Evolutionary conservation across 768 basidiomycete species (phyloP), one percentile per base, ranked within the genome.

Genomic region (Coprinopsis cinerea): DNA sequence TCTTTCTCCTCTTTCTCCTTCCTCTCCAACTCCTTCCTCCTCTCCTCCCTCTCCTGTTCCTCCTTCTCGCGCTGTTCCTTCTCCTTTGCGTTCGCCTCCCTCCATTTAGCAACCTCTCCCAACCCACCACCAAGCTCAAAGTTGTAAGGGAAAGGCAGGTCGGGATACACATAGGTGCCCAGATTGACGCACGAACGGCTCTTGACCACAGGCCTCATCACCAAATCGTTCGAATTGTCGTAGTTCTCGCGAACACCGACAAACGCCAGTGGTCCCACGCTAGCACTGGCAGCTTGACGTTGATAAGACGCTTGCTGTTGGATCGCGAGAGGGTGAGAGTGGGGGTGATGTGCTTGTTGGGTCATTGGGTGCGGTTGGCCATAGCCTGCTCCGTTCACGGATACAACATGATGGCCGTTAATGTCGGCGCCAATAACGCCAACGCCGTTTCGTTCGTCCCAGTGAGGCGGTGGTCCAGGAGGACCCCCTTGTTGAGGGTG

Each of bases 111-210:
- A 45, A 45, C 28, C 14, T 45, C 15, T 4, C 27, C 18, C 23
- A 61, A 49, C 32, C 63, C 64, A 15, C 49, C 55, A 4, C 64
- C 70, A 47, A 67, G 53, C 40, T 71, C 70, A 57, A 76, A 76
- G 56, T 67, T 67, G 61, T 74, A 82, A 17, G 82, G 82, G 62
- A 84, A 81, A 23, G 82, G 82, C 36, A 76, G 63, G 35, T 66
- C 63, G 1, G 82, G 82, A 47, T 71, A 78, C 41, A 84, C 75
- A 61, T 70, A 84, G 22, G 78, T 78, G 32, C 82, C 82, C 11
- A 84, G 62, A 54, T 75, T 65, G 10, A 76, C 64, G 18, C 57
- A 55, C 20, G 64, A 62, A 39, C 60, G 60, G 7, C 68, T 61
- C 36, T 53, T 58, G 11, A 57, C 47, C 36, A 52, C 56, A n/a